Percentiles rank a stretch among this genome's conserved stretches.
These are phyloP conservation scores for Bromus sterilis DNA, from an alignment of 176 grass and related monocot species.

Conservation along the genomic window DNA sequence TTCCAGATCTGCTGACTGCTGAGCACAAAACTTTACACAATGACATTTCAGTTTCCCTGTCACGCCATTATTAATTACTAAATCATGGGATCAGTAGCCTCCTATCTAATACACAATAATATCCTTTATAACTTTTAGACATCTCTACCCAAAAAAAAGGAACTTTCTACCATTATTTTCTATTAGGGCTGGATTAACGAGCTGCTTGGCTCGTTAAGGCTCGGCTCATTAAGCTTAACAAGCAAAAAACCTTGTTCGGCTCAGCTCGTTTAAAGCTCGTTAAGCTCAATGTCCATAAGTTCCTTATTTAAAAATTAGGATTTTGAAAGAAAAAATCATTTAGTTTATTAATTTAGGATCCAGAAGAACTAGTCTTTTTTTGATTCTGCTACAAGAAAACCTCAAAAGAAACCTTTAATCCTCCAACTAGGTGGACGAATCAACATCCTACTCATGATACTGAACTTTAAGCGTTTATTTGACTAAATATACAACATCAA, in stretches of 20 bases:
- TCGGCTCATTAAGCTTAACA: too few species aligned
- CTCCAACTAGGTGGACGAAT: too few species aligned
- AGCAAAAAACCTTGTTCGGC: too few species aligned
- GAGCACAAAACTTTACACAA: not conserved
- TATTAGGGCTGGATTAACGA: too few species aligned
- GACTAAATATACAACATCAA: not conserved
- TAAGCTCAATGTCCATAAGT: not conserved
- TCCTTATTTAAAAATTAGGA: too few species aligned
- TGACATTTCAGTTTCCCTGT: too few species aligned
- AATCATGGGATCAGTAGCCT: not conserved
- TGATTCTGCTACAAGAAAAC: not conserved
- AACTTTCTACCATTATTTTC: not conserved
- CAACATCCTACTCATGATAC: not conserved
- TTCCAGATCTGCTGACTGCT: not conserved
- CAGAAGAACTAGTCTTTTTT: too few species aligned
- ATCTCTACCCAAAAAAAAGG: not conserved
- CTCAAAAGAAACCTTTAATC: not conserved
- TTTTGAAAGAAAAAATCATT: too few species aligned
- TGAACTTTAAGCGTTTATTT: not conserved
- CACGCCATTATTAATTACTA: not conserved
- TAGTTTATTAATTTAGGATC: too few species aligned
- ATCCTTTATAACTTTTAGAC: not conserved
- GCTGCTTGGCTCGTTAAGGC: too few species aligned
- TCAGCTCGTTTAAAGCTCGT: too few species aligned
- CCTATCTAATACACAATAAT: not conserved